phyloP scores from a whole-genome alignment of 2,329 filamentous ascomycete genomes.

The Didymella keratinophila region DNA sequence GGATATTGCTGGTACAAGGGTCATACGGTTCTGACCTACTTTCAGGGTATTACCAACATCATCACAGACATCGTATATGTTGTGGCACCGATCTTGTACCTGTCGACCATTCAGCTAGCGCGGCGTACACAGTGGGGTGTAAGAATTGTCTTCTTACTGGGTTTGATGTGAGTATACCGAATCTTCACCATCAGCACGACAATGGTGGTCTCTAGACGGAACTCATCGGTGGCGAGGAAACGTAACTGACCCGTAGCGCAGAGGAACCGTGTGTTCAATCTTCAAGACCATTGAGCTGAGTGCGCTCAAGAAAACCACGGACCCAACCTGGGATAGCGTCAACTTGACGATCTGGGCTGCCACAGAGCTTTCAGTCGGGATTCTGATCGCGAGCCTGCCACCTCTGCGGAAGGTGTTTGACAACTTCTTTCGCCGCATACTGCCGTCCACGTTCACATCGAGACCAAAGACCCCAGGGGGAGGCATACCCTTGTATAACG shows the following conservation, averaged over 20 bases:
- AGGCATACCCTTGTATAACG: constrained; percentile 30
- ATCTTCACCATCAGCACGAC: not conserved
- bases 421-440: constrained; percentile 25
- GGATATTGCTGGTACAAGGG: constrained; percentile 36
- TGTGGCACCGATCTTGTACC: constrained; percentile 38
- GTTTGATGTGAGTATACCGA: constrained; percentile 31
- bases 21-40: constrained; percentile 24
- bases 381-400: constrained; percentile 35
- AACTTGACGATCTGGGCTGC: constrained; percentile 36
- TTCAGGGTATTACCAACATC: constrained; percentile 36
- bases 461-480: constrained; percentile 18
- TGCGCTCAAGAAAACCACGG: constrained; percentile 29
- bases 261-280: constrained; percentile 34
- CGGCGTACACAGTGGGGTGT: constrained; percentile 38
- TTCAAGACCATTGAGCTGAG: constrained; percentile 38
- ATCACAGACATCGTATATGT: constrained; percentile 40
- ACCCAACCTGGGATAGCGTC: constrained; percentile 38
- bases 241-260: constrained; percentile 7
- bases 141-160: constrained; percentile 37
- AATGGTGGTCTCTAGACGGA: not conserved
- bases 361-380: constrained; percentile 36
- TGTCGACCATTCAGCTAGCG: constrained; percentile 35
- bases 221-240: not conserved
- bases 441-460: constrained; percentile 27
- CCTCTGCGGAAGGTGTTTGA: constrained; percentile 41